phyloP scores from a whole-genome alignment of 1,139 yeast genomes.

The Pichia inconspicua region DNA sequence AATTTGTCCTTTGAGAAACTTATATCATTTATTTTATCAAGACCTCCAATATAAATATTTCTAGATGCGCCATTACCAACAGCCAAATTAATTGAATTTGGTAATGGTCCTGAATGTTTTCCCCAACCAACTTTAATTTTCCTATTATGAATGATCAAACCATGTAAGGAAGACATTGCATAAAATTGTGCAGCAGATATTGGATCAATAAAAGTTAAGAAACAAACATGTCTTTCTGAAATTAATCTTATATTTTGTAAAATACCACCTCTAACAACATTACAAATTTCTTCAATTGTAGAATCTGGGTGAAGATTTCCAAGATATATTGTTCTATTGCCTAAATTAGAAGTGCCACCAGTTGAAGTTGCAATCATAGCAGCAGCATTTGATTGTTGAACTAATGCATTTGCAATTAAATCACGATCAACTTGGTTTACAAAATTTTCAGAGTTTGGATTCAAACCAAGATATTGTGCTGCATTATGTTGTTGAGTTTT shows the following conservation, averaged over 20 bases:
- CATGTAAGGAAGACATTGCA: slow-evolving; percentile 71
- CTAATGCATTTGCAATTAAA: slow-evolving; percentile 45
- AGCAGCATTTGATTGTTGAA: slow-evolving; percentile 64
- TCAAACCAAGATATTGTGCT: slow-evolving; percentile 86
- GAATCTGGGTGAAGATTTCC: slow-evolving; percentile 72
- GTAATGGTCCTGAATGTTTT: slow-evolving; percentile 68
- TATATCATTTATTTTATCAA: slow-evolving; percentile 28
- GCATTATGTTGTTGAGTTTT: slow-evolving; percentile 96
- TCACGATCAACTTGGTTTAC: slow-evolving; percentile 51
- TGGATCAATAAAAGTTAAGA: slow-evolving; percentile 71
- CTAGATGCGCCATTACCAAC: slow-evolving; percentile 79
- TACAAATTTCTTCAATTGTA: slow-evolving; percentile 75
- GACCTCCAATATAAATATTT: slow-evolving; percentile 68
- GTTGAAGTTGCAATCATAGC: slow-evolving; percentile 68
- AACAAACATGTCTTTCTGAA: slow-evolving; percentile 75
- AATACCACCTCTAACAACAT: slow-evolving; percentile 76
- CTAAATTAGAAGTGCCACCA: slow-evolving; percentile 64
- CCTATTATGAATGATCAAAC: slow-evolving; percentile 66
- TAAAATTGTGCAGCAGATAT: slow-evolving; percentile 77
- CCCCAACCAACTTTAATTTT: slow-evolving; percentile 84
- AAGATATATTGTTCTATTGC: slow-evolving; percentile 71
- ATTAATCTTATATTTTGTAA: slow-evolving; percentile 64
- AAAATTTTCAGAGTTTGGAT: slow-evolving; percentile 82
- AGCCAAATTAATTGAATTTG: slow-evolving; percentile 66
- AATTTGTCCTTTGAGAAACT: slow-evolving; percentile 44